Base-by-base conservation (phyloP, 2,329 filamentous ascomycete species). In the Penicillium sp. region DNA sequence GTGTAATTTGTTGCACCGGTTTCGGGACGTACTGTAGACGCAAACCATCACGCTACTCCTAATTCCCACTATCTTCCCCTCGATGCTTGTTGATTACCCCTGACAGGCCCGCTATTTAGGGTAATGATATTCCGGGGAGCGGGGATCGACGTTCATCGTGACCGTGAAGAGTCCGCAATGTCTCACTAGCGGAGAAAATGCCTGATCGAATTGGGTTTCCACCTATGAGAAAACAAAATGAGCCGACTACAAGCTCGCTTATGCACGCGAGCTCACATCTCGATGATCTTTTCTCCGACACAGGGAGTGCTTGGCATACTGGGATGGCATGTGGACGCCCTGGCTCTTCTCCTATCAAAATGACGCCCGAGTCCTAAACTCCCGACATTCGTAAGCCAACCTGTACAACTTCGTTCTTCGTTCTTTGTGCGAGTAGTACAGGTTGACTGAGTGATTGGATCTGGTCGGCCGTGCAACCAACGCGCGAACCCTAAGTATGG, bases 111-210 rank as follows among this genome's bases (percentile, higher is more conserved):
- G 42, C 46, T 53, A 7, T 36, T 54, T 51, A 34, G 15, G 56
- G 60, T 48, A 58, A 48, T n/a, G 59, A 60, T 59, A 45, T 36
- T 54, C 52, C 42, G 48, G 47, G 26, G 48, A 24, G 36, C 49
- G 48, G 24, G 36, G 45, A 55, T 57, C 51, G 45, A 43, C 50
- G 24, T 42, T 47, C 28, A 44, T 45, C 45, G 36, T 47, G 16
- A 18, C 39, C 41, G 23, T 51, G 18, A 9, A n/a, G 34, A 23
- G 49, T 47, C 45, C 44, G 24, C 42, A 54, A 44, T 42, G 10
- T n/a, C 24, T 23, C 26, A 31, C 41, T 41, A 23, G 36, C 38
- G 23, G 18, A 10, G n/a, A 46, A 26, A 33, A 23, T 28, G 24
- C 31, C 24, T 21, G 7, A 38, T 6, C 42, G 15, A 41, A 21